These are phyloP conservation scores for Aspergillus quadricinctus DNA, from an alignment of 2,329 filamentous ascomycete species.

Conservation along the genomic window DNA sequence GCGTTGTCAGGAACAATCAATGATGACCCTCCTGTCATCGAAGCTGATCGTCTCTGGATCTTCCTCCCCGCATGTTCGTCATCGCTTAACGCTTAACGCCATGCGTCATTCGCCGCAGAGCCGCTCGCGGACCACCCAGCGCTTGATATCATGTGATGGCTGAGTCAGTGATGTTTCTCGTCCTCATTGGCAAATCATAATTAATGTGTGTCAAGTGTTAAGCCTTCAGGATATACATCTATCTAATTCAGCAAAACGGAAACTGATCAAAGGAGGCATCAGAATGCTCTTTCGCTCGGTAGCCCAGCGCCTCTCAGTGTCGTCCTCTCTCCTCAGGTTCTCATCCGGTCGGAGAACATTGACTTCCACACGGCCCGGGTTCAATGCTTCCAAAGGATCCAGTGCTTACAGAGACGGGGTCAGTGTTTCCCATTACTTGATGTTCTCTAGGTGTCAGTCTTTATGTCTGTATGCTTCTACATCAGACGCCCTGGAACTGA, in stretches of 20 bases:
- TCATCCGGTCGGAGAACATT: slow-evolving; percentile 9
- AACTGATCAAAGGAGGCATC: neutral
- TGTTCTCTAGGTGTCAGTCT: neutral
- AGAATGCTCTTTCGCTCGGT: slow-evolving; percentile 5
- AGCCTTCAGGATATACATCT: neutral
- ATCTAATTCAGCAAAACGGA: neutral
- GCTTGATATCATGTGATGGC: slow-evolving; percentile 20
- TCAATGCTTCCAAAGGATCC: slow-evolving; percentile 2
- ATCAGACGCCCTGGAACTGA: neutral
- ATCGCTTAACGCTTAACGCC: slow-evolving; percentile 7
- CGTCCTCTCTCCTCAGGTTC: neutral
- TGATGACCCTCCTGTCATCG: slow-evolving; percentile 10
- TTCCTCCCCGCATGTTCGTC: slow-evolving; percentile 24
- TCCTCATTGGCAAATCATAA: neutral
- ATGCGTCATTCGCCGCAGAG: slow-evolving; percentile 10
- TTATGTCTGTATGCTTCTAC: neutral
- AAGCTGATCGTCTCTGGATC: slow-evolving; percentile 31
- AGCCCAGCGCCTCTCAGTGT: neutral
- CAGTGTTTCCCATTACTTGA: slow-evolving; percentile 4
- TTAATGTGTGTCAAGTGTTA: neutral
- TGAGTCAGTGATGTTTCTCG: slow-evolving; percentile 13
- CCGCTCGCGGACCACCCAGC: slow-evolving; percentile 1
- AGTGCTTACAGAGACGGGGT: slow-evolving; percentile 29
- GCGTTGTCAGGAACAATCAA: neutral
- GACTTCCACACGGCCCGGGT: slow-evolving; percentile 7